A percentile compares a stretch with the other conserved stretches of the same genome.
These are phyloP conservation scores for Ulota crispa DNA, from an alignment of 225 moss, liverwort and hornwort species.

Conservation along the genomic window DNA sequence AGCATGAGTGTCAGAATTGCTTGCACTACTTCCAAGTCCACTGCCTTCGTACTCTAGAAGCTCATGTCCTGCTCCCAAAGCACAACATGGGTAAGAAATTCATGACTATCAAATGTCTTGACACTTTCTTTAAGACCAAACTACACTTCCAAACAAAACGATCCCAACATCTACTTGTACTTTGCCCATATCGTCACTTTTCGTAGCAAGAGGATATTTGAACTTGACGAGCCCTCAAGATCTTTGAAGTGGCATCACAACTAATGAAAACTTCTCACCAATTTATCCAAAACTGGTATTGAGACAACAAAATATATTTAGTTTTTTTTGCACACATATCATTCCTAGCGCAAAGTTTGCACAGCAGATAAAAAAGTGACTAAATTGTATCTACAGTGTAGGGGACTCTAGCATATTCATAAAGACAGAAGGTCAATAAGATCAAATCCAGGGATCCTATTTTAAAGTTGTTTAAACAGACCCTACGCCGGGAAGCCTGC, in stretches of 20 bases:
- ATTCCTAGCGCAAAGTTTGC: neutral
- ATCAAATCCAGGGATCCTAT: neutral
- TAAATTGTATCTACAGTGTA: neutral
- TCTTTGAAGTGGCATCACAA: neutral
- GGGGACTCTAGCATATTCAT: neutral
- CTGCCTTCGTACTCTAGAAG: slow-evolving; percentile 67
- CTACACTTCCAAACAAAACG: neutral
- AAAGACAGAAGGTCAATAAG: neutral
- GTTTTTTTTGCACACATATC: neutral
- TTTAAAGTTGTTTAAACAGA: neutral
- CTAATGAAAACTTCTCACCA: neutral
- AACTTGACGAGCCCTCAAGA: neutral
- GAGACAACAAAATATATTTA: neutral
- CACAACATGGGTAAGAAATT: neutral
- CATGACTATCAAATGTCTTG: neutral
- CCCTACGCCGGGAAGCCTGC: neutral
- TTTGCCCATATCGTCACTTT: neutral
- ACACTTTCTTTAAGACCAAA: neutral
- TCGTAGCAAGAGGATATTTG: neutral
- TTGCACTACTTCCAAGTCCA: slow-evolving; percentile 68
- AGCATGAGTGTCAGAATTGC: slow-evolving; percentile 46
- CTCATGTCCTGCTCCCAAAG: slow-evolving; percentile 36
- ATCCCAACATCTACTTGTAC: neutral
- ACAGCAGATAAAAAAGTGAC: neutral
- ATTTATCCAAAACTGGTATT: neutral